Conservation (phyloP, 345 rosid genomes). For the Gossypium stocksii region DNA sequence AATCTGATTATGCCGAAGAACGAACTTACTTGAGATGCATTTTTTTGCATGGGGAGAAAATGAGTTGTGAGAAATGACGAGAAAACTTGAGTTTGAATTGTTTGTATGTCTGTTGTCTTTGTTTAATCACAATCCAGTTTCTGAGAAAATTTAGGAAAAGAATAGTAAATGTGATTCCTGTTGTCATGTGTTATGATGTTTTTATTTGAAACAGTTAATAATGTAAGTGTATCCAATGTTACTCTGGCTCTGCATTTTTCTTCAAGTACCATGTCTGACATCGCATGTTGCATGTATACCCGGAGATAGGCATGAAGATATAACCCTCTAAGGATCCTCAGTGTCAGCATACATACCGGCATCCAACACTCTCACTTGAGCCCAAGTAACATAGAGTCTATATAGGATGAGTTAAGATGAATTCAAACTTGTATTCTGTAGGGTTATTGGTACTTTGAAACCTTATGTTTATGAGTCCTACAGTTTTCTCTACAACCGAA, state of each 20-base stretch:
- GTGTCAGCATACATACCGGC: not conserved
- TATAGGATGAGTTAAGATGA: not conserved
- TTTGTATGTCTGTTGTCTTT: not conserved
- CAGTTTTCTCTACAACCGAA: not conserved
- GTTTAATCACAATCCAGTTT: not conserved
- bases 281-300: not conserved
- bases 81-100: not conserved
- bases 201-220: slow-evolving; percentile 8
- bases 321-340: too few species aligned
- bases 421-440: not conserved
- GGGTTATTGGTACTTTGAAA: not conserved
- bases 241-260: not conserved
- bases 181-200: slow-evolving; percentile 3
- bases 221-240: not conserved
- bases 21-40: not conserved
- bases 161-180: not conserved
- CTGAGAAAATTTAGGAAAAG: not conserved
- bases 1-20: not conserved
- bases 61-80: not conserved
- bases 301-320: too few species aligned
- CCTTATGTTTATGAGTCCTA: not conserved
- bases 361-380: not conserved
- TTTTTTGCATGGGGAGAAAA: not conserved
- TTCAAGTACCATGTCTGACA: not conserved
- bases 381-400: not conserved